Percentiles rank a stretch among this genome's conserved stretches.
Evolutionary conservation across 306 rosid species (phyloP).

Genomic region (Quillaja saponaria): DNA sequence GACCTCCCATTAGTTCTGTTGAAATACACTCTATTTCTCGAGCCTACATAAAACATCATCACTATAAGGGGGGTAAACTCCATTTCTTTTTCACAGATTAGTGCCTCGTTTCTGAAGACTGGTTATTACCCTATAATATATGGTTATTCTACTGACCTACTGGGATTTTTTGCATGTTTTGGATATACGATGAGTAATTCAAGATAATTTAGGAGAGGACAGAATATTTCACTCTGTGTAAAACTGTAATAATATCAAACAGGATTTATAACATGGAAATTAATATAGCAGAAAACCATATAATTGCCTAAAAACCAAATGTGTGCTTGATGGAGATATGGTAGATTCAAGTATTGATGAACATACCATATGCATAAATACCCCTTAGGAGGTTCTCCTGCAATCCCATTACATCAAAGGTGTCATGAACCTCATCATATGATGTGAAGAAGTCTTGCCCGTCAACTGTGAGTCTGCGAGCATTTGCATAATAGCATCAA

Average conservation of each 20-base stretch:
- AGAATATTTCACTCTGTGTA: too few species aligned
- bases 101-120: too few species aligned
- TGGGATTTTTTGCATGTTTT: too few species aligned
- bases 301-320: background rate
- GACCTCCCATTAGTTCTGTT: too few species aligned
- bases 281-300: background rate
- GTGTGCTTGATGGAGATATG: background rate
- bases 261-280: background rate
- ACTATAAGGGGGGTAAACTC: too few species aligned
- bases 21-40: too few species aligned
- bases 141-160: too few species aligned
- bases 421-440: conserved; percentile 68
- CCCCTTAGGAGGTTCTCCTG: conserved; percentile 78
- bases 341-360: conserved; percentile 1
- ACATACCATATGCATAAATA: conserved; percentile 72
- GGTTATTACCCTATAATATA: too few species aligned
- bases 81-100: too few species aligned
- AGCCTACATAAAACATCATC: too few species aligned
- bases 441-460: conserved; percentile 65
- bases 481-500: conserved; percentile 29
- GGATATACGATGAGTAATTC: too few species aligned
- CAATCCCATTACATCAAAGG: conserved; percentile 70
- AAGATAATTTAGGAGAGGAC: too few species aligned
- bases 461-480: conserved; percentile 52
- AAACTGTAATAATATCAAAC: background rate